These are phyloP conservation scores for Arachnopeziza araneosa DNA, from an alignment of 2,329 filamentous ascomycete genomes.

Conservation along the genomic window DNA sequence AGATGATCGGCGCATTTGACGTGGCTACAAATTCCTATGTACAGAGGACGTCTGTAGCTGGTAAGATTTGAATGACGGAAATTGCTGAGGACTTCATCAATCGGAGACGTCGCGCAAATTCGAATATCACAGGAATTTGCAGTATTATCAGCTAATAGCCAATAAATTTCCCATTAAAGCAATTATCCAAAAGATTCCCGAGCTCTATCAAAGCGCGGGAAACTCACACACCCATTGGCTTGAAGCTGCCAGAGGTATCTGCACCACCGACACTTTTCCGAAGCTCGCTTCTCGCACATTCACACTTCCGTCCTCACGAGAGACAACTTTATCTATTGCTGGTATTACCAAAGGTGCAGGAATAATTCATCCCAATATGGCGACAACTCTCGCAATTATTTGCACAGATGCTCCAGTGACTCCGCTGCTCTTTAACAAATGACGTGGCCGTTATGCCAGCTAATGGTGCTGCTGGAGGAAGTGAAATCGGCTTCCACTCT, in stretches of 20 bases:
- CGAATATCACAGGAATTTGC: too few species aligned
- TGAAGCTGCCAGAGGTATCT: conserved; percentile 78
- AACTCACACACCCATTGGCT: conserved; percentile 80
- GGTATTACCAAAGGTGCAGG: conserved; percentile 96
- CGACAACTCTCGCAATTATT: conserved; percentile 81
- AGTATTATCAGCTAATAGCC: too few species aligned
- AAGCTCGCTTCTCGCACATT: conserved; percentile 84
- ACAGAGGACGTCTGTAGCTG: too few species aligned
- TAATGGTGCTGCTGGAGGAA: conserved; percentile 1
- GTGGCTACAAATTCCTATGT: too few species aligned
- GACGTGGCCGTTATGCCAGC: conserved; percentile 2
- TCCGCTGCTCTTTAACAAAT: conserved; percentile 32
- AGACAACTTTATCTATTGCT: conserved; percentile 71
- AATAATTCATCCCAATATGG: conserved; percentile 99
- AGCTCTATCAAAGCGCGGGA: conserved; percentile 34
- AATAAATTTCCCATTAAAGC: too few species aligned
- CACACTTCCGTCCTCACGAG: conserved; percentile 71
- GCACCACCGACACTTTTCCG: conserved; percentile 95
- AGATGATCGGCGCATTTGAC: too few species aligned
- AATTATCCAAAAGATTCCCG: too few species aligned
- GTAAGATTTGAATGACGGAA: too few species aligned
- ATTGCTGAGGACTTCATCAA: too few species aligned
- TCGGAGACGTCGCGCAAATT: too few species aligned
- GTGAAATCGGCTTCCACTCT: background rate
- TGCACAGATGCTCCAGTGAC: conserved; percentile 86